Evolutionary conservation across 202 grass and related monocot genomes (phyloP).

Genomic region (Zizania palustris): DNA sequence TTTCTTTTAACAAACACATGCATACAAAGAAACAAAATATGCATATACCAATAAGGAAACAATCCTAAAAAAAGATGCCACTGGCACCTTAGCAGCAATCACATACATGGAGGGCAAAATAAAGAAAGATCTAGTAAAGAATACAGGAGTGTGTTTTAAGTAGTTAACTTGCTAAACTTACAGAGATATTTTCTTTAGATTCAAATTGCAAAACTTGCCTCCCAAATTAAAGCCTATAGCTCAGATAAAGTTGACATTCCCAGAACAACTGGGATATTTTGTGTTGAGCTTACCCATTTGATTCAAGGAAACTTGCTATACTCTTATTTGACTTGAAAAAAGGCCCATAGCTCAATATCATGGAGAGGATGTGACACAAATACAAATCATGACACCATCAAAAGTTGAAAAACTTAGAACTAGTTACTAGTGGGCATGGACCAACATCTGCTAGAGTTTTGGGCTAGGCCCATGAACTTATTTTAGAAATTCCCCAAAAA

Average conservation of each 20-base stretch:
- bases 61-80: conserved; percentile 18
- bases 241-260: not conserved
- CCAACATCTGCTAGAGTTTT: not conserved
- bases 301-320: not conserved
- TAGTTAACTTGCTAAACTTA: conserved; percentile 9
- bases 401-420: not conserved
- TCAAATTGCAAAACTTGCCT: no score
- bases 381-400: not conserved
- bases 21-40: conserved; percentile 9
- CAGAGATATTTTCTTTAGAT: not conserved
- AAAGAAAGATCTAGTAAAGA: not conserved
- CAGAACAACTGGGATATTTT: not conserved
- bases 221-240: not conserved
- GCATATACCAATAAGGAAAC: not conserved
- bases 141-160: not conserved
- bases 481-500: no score
- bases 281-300: not conserved
- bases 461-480: no score
- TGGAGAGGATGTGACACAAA: not conserved
- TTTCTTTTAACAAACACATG: conserved; percentile 14
- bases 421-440: not conserved
- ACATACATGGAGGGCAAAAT: not conserved
- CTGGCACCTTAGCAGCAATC: not conserved
- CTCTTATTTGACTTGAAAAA: not conserved
- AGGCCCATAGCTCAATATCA: not conserved